Evolutionary conservation across 1,139 yeast genomes (phyloP), one percentile per base, ranked within the genome.

Genomic region (Yamadazyma pseudoaaseri): DNA sequence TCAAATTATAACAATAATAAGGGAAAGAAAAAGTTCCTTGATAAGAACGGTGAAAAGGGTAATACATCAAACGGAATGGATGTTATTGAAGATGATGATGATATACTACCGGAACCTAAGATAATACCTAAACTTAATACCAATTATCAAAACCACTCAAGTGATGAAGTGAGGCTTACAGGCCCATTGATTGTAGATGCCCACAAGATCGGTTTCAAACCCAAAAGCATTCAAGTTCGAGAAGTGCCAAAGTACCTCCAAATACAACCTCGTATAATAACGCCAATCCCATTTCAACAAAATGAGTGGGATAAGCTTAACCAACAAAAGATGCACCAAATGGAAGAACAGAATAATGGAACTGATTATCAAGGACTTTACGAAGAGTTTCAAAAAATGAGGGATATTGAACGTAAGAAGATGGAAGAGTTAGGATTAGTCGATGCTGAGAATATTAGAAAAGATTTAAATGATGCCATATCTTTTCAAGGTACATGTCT

Each of bases 371-470:
- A 67, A 43, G 74, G 74, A 1, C 44, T 69, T 11, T 70, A 70
- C 40, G 76, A 70, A 42, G 70, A 63, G 34, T 73, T 86, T 37
- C 94, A 83, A 51, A 73, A 67, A 37, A 72, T 86, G 79, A 70
- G 97, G 40, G 94, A 85, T 26, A 56, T 56, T 6, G 98, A 92
- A 58, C 65, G 98, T 39, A 64, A 64, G 34, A 72, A 79, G 39
- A 90, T 92, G 96, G 97, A 90, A 51, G 59, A 65, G 1, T 63
- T 79, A 34, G 95, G 96, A 0, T 64, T 89, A 9, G 97, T 94
- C 3, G 98, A 94, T 57, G 85, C 82, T 26, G 96, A 89, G 45
- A 89, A 87, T 45, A 79, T 77, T 1, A 78, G 89, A 29, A 89
- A 90, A 54, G 81, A 83, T 39, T 67, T 94, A 20, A 81, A 77